Percentiles rank a stretch among this genome's conserved stretches.
phyloP scores from a whole-genome alignment of 257 asterid species.

The Solanum arcanum region DNA sequence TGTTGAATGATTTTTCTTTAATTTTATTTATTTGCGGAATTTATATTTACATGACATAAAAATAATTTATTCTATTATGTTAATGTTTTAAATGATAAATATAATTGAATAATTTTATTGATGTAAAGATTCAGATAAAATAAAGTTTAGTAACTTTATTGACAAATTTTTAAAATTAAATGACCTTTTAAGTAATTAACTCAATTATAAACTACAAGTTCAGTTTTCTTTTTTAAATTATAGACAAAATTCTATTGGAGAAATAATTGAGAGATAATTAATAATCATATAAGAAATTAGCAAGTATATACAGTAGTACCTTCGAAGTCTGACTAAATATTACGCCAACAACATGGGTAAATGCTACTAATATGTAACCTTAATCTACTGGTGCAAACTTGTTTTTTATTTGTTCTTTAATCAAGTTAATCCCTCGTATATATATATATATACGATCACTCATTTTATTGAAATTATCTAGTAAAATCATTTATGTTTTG shows the following conservation, averaged over 20 bases:
- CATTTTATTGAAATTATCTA: no score
- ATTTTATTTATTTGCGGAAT: background rate
- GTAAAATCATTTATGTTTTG: background rate
- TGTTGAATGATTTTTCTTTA: background rate
- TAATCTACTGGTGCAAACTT: background rate
- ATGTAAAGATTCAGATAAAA: no score
- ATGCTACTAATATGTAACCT: background rate
- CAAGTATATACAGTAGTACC: background rate
- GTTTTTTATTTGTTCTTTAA: background rate
- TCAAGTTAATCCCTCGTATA: background rate
- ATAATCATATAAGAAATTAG: background rate
- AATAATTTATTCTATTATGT: no score
- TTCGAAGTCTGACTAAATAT: background rate
- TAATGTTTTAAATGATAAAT: no score
- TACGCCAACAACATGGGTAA: background rate
- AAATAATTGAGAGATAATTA: background rate
- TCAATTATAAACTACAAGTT: background rate
- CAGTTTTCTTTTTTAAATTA: background rate
- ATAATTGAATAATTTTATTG: no score
- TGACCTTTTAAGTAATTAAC: background rate
- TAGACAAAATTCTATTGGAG: background rate
- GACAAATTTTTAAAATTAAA: no score
- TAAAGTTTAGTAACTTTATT: no score
- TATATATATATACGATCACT: no score
- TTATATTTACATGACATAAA: no score